Base-by-base conservation (phyloP, 73 alveolate species). In the Symbiodinium natans region DNA sequence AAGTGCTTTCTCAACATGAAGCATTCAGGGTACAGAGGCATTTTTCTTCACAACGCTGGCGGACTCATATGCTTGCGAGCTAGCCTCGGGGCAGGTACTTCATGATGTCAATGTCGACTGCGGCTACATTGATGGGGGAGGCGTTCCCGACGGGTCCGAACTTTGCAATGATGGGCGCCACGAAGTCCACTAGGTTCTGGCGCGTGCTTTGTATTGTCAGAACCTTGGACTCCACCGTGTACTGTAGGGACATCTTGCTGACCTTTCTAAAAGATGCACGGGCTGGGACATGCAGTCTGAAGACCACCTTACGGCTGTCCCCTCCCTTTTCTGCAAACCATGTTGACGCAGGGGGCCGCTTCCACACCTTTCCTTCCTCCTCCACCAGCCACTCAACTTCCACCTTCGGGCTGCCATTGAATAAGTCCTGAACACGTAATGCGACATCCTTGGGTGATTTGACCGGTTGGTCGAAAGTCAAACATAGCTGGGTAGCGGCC, bases 321-420 rank as follows among this genome's bases (percentile, higher is more conserved):
- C 86, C 86, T 1, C 86, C 86, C 52, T 6, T 75, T 25, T 75
- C 86, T 2, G 86, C 86, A 31, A 1, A 75, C 86, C 86, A 75
- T 21, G 86, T 13, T 17, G 33, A 11, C 29, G 86, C 46, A 11
- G 48, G 17, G 31, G 86, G 86, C 43, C 31, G 27, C 46, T 25
- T 7, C 86, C 86, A 75, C 17, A 46, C 31, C 48, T 10, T 31
- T 1, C 86, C 86, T 25, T 17, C 86, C 21, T 75, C 86, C 36
- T 75, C 86, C 9, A 13, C 48, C 27, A 75, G 27, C 33, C 8
- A 75, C 31, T 75, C 86, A 2, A 75, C 86, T 0, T 13, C 48
- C 86, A 75, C 52, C 36, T 29, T 38, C 43, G 86, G 86, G 43
- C 1, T 75, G 29, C n/a, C 25, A 4, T 75, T 8, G 52, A 75